Evolutionary conservation across 345 rosid genomes (phyloP).

Genomic region (Arabidopsis arenosa): DNA sequence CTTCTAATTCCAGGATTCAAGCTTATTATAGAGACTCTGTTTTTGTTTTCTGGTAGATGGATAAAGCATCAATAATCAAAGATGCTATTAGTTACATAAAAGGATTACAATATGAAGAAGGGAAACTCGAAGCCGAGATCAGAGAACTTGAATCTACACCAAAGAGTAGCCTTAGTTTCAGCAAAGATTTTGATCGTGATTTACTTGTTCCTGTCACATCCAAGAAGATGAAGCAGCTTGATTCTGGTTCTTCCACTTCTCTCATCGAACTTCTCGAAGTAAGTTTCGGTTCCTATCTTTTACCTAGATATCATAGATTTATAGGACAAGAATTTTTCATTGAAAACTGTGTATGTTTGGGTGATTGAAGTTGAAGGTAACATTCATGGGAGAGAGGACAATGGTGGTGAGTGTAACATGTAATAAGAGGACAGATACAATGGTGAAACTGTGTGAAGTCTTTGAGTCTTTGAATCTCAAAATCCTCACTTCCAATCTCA

Average conservation of each 20-base stretch:
- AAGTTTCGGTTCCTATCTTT: conserved; percentile 1
- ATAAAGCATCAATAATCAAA: conserved; percentile 96
- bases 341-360: neutral
- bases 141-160: conserved; percentile 69
- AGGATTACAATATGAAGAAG: conserved; percentile 81
- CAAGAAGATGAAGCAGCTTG: conserved; percentile 68
- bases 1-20: conserved; percentile 1
- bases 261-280: conserved; percentile 73
- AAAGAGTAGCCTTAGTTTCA: conserved; percentile 47
- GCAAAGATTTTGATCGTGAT: conserved; percentile 62
- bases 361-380: conserved; percentile 66
- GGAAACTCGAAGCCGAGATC: conserved; percentile 69
- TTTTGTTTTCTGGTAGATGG: conserved; percentile 63
- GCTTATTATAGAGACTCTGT: neutral
- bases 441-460: conserved; percentile 83
- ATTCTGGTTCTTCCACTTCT: conserved; percentile 49
- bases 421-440: conserved; percentile 76
- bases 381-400: conserved; percentile 72
- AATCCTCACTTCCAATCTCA: conserved; percentile 76
- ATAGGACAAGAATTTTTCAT: neutral
- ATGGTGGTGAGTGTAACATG: conserved; percentile 84
- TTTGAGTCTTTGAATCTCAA: conserved; percentile 83
- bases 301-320: neutral
- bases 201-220: conserved; percentile 62
- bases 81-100: conserved; percentile 92